Evolutionary conservation across 257 asterid genomes (phyloP).

Genomic region (Cruciata laevipes): DNA sequence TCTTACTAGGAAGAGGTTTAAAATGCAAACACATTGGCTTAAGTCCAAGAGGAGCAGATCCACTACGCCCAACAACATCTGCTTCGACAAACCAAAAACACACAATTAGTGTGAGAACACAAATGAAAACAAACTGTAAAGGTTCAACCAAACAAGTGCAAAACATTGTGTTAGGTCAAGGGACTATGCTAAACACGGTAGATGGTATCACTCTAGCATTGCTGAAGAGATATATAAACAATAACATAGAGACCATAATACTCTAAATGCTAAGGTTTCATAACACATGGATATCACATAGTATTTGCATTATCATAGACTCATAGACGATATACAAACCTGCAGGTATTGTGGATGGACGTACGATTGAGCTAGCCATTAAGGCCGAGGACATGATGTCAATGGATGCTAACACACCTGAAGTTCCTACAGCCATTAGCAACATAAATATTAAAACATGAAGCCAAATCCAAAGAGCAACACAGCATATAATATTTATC

Average conservation of each 20-base stretch:
- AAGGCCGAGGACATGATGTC: conserved; percentile 27
- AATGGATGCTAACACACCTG: conserved; percentile 12
- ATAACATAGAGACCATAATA: background rate
- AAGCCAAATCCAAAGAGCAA: background rate
- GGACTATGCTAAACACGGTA: background rate
- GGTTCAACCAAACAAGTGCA: background rate
- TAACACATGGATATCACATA: background rate
- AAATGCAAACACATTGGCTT: conserved; percentile 29
- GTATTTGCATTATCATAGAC: background rate
- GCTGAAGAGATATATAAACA: background rate
- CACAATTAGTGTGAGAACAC: conserved; percentile 2
- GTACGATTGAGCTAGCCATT: conserved; percentile 26
- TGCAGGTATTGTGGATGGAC: conserved; percentile 24
- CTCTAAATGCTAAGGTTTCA: background rate
- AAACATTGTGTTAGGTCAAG: background rate
- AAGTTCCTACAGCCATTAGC: conserved; percentile 9
- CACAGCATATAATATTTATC: background rate
- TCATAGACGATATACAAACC: conserved; percentile 22
- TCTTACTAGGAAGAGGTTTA: conserved; percentile 29
- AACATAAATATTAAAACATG: background rate
- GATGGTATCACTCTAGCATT: background rate
- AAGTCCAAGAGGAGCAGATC: conserved; percentile 24
- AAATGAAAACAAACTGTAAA: background rate
- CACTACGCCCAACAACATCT: conserved; percentile 20
- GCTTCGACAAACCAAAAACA: conserved; percentile 29